Base-by-base conservation (phyloP, 257 asterid species). In the Penstemon eatonii region DNA sequence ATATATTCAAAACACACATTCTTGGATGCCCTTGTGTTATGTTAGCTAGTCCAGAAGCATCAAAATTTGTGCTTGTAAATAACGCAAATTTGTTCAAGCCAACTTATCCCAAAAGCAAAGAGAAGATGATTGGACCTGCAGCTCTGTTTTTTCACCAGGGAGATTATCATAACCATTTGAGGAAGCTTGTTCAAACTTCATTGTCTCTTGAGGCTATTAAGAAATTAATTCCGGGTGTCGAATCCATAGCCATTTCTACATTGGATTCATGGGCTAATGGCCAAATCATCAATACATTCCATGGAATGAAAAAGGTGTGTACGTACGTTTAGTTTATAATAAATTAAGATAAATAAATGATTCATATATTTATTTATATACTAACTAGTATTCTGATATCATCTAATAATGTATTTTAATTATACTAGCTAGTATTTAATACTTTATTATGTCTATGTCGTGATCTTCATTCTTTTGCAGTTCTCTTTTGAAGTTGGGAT, bases 131-230 rank as follows among this genome's bases (percentile, higher is more conserved):
- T 50, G 97, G 97, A 0, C 86, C 88, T 5, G 66, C 79, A 1
- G 96, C 97, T 5, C 62, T 91, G 72, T 91, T 91, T 71, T 91
- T 91, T 19, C 91, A 91, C 69, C 86, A 84, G 70, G 97, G 97
- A 8, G 75, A 76, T 5, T 87, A 85, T 50, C 97, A 91, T 64
- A 50, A 52, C 43, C 75, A 52, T 4, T 67, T 91, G 19, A 83
- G 91, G 73, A 86, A 66, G 78, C 78, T 91, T 3, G 95, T 89
- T 42, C 87, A 74, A 39, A 58, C 74, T 69, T 81, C 91, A 0
- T 46, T 91, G 6, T 78, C 88, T 3, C 92, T 86, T 0, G 86
- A 86, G 11, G 68, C 85, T 1, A 73, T 85, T 9, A 63, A 79
- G 37, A 81, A 72, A 67, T 63, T 88, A 10, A 75, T 86, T 41